A percentile compares a stretch with the other conserved stretches of the same genome.
Conservation (phyloP, 768 basidiomycete genomes). For the Lactarius trivialis region DNA sequence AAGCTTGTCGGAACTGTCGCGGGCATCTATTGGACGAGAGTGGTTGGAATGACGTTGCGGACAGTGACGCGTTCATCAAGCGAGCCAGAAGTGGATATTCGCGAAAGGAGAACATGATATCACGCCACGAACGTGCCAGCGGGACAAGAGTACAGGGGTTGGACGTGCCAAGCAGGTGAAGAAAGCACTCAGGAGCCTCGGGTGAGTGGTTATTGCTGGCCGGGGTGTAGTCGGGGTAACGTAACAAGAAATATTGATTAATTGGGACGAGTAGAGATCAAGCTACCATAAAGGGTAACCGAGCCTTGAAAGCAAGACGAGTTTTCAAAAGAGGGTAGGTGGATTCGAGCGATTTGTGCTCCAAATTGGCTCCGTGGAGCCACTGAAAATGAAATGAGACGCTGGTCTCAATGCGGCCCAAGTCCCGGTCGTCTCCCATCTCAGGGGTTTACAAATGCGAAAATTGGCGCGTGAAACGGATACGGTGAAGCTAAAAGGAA, state of each 20-base stretch:
- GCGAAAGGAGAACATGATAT: background rate
- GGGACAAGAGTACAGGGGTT: background rate
- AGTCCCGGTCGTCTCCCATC: background rate
- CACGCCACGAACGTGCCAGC: background rate
- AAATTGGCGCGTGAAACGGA: conserved; percentile 5
- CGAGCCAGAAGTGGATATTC: background rate
- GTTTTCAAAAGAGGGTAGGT: conserved; percentile 11
- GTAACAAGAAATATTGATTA: background rate
- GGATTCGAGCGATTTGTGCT: conserved; percentile 15
- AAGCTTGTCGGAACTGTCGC: background rate
- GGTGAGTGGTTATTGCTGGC: conserved; percentile 7
- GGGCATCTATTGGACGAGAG: background rate
- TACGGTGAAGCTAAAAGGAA: background rate
- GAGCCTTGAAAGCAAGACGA: conserved; percentile 10
- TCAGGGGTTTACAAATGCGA: conserved; percentile 2
- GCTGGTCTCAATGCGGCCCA: conserved; percentile 6
- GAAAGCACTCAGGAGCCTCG: background rate
- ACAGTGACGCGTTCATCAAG: background rate
- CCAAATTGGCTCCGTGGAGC: conserved; percentile 1
- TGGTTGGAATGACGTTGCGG: conserved; percentile 6
- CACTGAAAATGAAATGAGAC: background rate
- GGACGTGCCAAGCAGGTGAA: background rate
- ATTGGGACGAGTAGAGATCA: background rate
- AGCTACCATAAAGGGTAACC: conserved; percentile 2
- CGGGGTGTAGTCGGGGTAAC: conserved; percentile 10